Percentiles rank a stretch among this genome's conserved stretches.
Conservation (phyloP, 495 filamentous ascomycete genomes). For the Daldinia caldariorum region DNA sequence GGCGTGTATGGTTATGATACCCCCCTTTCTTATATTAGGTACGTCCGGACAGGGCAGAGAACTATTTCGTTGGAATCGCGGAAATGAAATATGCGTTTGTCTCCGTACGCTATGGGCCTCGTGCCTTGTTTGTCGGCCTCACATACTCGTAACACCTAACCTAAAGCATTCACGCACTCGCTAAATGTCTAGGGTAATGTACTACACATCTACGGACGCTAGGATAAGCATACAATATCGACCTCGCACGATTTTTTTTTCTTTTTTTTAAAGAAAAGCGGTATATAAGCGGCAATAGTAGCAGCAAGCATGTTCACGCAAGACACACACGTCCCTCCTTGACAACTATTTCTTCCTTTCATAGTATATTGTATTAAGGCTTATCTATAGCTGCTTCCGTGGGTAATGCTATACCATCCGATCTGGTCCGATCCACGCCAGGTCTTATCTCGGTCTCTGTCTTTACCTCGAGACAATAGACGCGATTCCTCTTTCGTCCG, state of each 20-base stretch:
- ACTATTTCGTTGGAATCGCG: neutral
- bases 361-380: slow-evolving; percentile 40
- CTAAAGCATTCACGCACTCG: too few species aligned
- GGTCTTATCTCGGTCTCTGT: neutral
- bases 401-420: slow-evolving; percentile 12
- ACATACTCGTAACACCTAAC: too few species aligned
- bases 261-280: neutral
- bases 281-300: neutral
- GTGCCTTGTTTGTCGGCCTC: too few species aligned
- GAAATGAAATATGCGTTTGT: neutral
- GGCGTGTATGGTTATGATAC: slow-evolving; percentile 27
- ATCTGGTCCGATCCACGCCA: neutral
- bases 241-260: neutral
- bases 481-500: neutral
- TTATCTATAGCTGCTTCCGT: slow-evolving; percentile 36
- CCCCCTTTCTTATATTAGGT: slow-evolving; percentile 15
- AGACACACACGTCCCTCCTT: neutral
- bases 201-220: neutral
- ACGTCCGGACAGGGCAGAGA: neutral
- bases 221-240: neutral
- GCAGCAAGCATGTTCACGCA: neutral
- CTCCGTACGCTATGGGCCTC: neutral
- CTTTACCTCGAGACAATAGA: neutral
- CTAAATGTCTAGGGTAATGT: too few species aligned
- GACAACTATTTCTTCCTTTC: neutral